These are phyloP conservation scores for Serendipita indica DNA, from an alignment of 768 basidiomycete genomes.

Conservation along the genomic window DNA sequence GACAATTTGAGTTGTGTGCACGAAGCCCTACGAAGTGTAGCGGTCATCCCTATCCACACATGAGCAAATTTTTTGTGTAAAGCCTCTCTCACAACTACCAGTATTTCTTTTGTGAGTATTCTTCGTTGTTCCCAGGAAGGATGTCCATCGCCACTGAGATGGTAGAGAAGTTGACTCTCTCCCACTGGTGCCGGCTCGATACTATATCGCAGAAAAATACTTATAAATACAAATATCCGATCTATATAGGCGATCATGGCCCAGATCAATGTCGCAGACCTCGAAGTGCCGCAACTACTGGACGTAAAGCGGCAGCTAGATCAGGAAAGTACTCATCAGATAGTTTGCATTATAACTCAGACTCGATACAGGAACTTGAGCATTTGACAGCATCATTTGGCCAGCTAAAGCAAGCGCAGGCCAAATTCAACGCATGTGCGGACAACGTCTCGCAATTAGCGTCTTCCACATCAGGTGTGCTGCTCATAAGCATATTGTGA, in stretches of 20 bases:
- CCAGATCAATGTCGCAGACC: constrained; percentile 59
- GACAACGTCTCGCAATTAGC: constrained; percentile 58
- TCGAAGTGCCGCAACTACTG: constrained; percentile 71
- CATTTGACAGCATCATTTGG: constrained; percentile 85
- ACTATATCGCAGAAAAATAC: background rate
- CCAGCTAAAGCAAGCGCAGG: constrained; percentile 84
- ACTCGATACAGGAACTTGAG: constrained; percentile 55
- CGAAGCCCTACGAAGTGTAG: background rate
- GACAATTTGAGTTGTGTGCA: background rate
- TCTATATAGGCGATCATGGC: constrained; percentile 23
- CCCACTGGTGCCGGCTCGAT: no score
- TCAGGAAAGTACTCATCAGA: constrained; percentile 41
- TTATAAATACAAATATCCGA: background rate
- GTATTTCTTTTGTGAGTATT: constrained; percentile 16
- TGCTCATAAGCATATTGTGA: constrained; percentile 11
- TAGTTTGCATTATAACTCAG: background rate
- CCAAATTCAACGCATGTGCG: constrained; percentile 79
- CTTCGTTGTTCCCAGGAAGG: constrained; percentile 15
- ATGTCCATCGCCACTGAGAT: constrained; percentile 10
- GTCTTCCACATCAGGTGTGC: constrained; percentile 27
- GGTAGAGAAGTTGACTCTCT: no score
- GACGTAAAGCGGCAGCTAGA: constrained; percentile 88
- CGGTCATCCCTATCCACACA: background rate
- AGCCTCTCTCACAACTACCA: constrained; percentile 14
- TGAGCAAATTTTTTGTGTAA: background rate